Conservation (phyloP, 495 filamentous ascomycete species). For the Saxophila tyrrhenica region DNA sequence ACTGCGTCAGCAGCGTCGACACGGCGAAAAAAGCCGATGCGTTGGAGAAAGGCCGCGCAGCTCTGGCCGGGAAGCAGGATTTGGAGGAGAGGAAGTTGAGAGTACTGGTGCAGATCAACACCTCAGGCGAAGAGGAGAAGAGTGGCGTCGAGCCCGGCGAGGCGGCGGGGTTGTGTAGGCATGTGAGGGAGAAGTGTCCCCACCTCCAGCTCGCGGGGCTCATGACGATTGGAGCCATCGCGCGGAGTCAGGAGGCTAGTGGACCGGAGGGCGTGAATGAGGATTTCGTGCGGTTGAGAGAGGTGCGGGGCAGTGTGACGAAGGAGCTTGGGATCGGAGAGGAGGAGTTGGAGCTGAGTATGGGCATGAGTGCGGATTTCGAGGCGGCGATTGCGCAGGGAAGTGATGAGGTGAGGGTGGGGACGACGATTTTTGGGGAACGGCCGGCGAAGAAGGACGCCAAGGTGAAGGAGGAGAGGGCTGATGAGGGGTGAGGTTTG, state of each 20-base stretch:
- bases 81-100: slow-evolving; percentile 40
- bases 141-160: slow-evolving; percentile 58
- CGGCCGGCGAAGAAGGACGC: slow-evolving; percentile 64
- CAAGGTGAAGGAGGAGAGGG: slow-evolving; percentile 31
- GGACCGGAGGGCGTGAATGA: slow-evolving; percentile 71
- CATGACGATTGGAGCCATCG: slow-evolving; percentile 97
- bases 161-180: slow-evolving; percentile 49
- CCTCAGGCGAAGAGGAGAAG: slow-evolving; percentile 77
- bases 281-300: slow-evolving; percentile 62
- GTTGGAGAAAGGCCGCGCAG: slow-evolving; percentile 59
- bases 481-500: not conserved
- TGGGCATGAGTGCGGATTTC: slow-evolving; percentile 91
- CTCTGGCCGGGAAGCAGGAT: slow-evolving; percentile 20
- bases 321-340: slow-evolving; percentile 37
- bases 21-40: slow-evolving; percentile 71
- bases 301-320: slow-evolving; percentile 56
- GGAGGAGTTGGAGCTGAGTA: slow-evolving; percentile 50
- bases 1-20: slow-evolving; percentile 85
- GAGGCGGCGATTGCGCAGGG: slow-evolving; percentile 78
- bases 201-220: slow-evolving; percentile 65
- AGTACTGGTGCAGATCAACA: slow-evolving; percentile 89
- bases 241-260: slow-evolving; percentile 52
- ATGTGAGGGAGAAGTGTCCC: slow-evolving; percentile 58
- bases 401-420: slow-evolving; percentile 87
- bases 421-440: slow-evolving; percentile 84